phyloP scores from a whole-genome alignment of 2,329 filamentous ascomycete species.

The Ceratocystis colombiana region DNA sequence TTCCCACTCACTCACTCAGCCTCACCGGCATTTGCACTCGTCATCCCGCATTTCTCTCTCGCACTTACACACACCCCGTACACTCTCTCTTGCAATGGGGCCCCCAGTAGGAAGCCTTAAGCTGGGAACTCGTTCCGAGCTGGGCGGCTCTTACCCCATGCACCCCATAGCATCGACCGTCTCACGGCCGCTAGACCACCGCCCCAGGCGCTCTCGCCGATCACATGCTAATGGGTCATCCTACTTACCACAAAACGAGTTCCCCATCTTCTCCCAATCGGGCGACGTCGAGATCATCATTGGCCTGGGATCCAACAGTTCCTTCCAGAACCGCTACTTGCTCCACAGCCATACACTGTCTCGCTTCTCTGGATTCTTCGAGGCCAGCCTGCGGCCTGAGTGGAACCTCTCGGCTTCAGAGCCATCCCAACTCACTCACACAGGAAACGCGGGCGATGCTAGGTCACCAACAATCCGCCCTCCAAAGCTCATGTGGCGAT shows the following conservation, averaged over 20 bases:
- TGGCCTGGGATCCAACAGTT: constrained; percentile 41
- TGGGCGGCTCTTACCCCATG: constrained; percentile 43
- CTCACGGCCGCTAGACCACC: constrained; percentile 45
- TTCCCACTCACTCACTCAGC: not conserved
- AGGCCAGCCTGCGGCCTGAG: constrained; percentile 69
- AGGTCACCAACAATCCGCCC: not conserved
- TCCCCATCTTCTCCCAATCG: constrained; percentile 78
- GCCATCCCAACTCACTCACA: not conserved
- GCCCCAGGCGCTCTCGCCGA: constrained; percentile 63
- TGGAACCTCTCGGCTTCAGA: constrained; percentile 47
- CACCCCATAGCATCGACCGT: constrained; percentile 53
- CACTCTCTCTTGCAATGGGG: constrained; percentile 35
- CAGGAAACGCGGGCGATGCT: not conserved
- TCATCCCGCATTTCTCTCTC: not conserved
- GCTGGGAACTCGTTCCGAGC: constrained; percentile 28
- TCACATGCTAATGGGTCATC: constrained; percentile 66
- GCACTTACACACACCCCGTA: not conserved
- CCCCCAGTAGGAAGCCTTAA: constrained; percentile 30
- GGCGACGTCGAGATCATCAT: constrained; percentile 89
- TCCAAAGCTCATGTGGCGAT: constrained; percentile 55
- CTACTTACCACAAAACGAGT: constrained; percentile 73
- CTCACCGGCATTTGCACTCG: not conserved
- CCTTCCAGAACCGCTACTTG: constrained; percentile 71
- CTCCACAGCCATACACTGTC: constrained; percentile 79
- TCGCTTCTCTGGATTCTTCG: constrained; percentile 89